A percentile compares a stretch with the other conserved stretches of the same genome.
phyloP scores from a whole-genome alignment of 148 eudicot genomes.

The Selenicereus undatus region DNA sequence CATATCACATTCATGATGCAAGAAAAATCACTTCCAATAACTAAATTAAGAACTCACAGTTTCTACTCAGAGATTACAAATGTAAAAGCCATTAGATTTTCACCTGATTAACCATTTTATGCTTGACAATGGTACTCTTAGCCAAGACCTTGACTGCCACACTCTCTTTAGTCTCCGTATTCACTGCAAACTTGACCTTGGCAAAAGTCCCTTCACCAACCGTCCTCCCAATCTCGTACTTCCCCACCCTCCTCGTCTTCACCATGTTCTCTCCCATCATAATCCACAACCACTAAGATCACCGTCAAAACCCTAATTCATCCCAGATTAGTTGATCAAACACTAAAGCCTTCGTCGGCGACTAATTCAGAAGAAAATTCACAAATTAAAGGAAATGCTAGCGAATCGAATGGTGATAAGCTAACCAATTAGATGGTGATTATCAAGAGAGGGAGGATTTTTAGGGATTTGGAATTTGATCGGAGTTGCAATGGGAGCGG shows the following conservation, averaged over 20 bases:
- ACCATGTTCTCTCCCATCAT: constrained; percentile 26
- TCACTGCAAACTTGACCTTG: constrained; percentile 71
- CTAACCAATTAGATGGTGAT: no score
- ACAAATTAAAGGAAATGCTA: no score
- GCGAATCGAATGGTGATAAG: no score
- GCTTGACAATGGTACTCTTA: constrained; percentile 72
- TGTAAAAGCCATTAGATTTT: not conserved
- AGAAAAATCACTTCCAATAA: not conserved
- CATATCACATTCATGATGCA: not conserved
- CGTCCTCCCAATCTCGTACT: constrained; percentile 80
- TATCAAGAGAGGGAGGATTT: no score
- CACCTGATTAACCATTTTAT: constrained; percentile 94
- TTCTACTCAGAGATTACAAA: not conserved
- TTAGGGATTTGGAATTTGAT: constrained; percentile 2
- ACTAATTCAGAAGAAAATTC: no score
- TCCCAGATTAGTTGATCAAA: not conserved
- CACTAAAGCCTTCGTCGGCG: not conserved
- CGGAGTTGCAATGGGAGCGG: not conserved
- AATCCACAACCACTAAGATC: not conserved
- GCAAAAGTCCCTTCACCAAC: constrained; percentile 87
- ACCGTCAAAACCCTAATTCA: not conserved
- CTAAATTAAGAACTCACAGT: not conserved
- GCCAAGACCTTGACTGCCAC: constrained; percentile 87
- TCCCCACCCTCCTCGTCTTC: constrained; percentile 58
- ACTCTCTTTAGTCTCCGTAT: constrained; percentile 64